Conservation (phyloP, 495 filamentous ascomycete species). For the Aspergillus haitiensis region DNA sequence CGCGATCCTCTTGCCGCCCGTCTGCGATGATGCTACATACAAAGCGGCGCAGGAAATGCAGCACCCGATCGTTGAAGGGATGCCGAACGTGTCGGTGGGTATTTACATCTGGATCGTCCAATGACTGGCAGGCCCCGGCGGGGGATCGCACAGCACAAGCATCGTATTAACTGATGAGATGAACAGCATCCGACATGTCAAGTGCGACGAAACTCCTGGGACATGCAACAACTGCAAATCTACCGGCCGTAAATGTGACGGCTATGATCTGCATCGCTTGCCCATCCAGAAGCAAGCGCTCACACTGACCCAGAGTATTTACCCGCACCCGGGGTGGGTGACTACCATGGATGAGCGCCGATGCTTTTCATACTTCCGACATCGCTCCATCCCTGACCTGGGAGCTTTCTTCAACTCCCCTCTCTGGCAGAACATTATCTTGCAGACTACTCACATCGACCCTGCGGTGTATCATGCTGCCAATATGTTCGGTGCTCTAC, state of each 20-base stretch:
- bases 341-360: constrained; percentile 29
- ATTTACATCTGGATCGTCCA: constrained; percentile 4
- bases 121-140: neutral
- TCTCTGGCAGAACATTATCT: constrained; percentile 24
- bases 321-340: constrained; percentile 12
- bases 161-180: neutral
- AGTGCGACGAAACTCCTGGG: constrained; percentile 16
- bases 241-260: constrained; percentile 13
- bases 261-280: constrained; percentile 12
- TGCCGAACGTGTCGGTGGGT: constrained; percentile 22
- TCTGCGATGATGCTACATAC: neutral
- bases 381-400: constrained; percentile 21
- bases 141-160: too few species aligned
- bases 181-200: constrained; percentile 10
- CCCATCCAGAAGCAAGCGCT: neutral
- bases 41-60: neutral
- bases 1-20: neutral
- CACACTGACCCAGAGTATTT: neutral
- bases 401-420: constrained; percentile 23
- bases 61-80: constrained; percentile 3
- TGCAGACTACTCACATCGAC: constrained; percentile 25
- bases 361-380: constrained; percentile 27
- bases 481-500: constrained; percentile 25
- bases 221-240: constrained; percentile 12
- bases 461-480: constrained; percentile 31